Evolutionary conservation across 2,329 filamentous ascomycete genomes (phyloP).

Genomic region (Exophiala aquamarina): DNA sequence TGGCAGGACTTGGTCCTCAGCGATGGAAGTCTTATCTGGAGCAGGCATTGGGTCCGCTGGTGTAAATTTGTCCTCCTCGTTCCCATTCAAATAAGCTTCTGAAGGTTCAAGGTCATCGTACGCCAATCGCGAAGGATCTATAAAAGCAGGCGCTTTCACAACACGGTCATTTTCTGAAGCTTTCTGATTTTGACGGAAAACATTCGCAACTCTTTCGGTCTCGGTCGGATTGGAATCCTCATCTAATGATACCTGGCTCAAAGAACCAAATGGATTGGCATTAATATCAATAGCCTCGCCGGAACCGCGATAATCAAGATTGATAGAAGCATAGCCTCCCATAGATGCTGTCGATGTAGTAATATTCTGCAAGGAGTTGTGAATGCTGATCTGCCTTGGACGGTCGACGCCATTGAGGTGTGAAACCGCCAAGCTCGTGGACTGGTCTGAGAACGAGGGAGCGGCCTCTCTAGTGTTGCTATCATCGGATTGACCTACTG

Average conservation of each 20-base stretch:
- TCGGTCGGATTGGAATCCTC: constrained; percentile 10
- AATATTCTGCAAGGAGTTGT: constrained; percentile 9
- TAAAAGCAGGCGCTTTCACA: too few species aligned
- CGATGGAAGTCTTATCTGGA: background rate
- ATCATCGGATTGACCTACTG: background rate
- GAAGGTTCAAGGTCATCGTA: too few species aligned
- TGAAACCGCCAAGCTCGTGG: too few species aligned
- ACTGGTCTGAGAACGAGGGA: too few species aligned
- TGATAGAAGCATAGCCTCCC: constrained; percentile 26
- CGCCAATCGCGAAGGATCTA: too few species aligned
- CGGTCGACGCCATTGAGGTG: too few species aligned
- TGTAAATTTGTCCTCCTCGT: too few species aligned
- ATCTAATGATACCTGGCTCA: constrained; percentile 23
- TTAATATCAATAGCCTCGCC: constrained; percentile 17
- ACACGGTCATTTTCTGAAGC: too few species aligned
- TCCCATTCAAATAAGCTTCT: too few species aligned
- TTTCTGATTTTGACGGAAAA: too few species aligned
- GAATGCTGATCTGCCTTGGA: background rate
- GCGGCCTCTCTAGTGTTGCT: background rate
- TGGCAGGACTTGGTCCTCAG: constrained; percentile 12
- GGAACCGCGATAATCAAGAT: constrained; percentile 22
- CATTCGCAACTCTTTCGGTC: background rate
- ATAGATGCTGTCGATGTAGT: constrained; percentile 25
- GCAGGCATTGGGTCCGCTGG: background rate
- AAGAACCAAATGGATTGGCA: constrained; percentile 26